Evolutionary conservation across 129 eudicot species (phyloP), one percentile per base, ranked within the genome.

Genomic region (Gnaphalium uliginosum): DNA sequence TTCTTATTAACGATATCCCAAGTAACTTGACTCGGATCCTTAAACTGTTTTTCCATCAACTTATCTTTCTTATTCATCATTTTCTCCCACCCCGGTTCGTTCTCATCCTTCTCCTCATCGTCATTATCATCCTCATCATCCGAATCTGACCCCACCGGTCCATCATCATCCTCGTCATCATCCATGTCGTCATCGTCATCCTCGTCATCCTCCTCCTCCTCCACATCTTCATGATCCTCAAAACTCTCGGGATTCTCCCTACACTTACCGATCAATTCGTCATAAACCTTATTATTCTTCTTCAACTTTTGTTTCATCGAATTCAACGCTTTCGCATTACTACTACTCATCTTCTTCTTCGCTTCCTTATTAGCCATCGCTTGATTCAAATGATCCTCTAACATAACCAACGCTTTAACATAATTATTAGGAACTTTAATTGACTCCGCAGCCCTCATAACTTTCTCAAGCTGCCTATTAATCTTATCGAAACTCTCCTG

Each of bases 1-100:
- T 92, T 89, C 79, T 90, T 92, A 77, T 92, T 83, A 15, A 92
- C 98, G 0, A 71, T 87, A 61, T 92, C 98, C 96, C 96, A 92
- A 1, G 95, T 92, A 62, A 85, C 83, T 69, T 87, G 92, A 57
- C 87, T 89, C 13, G 94, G 96, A 77, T 92, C 92, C 82, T 89
- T 88, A 70, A 89, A 92, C 81, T 92, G 94, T 76, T 86, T 92
- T 69, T 92, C 94, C 87, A 86, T 82, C 7, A 86, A 75, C 80
- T 85, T 89, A 53, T 92, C 93, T 85, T 89, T 90, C 86, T 87
- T 89, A 76, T 82, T 86, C 89, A 85, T 68, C 85, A 78, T 86
- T 78, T 71, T 83, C 75, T 82, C 89, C 96, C 93, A 89, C 15
- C 85, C 93, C 57, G 73, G 69, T 48, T 50, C 80, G 0, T 10